These are phyloP conservation scores for Coniophora puteana DNA, from an alignment of 1,284 basidiomycete genomes.

Conservation along the genomic window DNA sequence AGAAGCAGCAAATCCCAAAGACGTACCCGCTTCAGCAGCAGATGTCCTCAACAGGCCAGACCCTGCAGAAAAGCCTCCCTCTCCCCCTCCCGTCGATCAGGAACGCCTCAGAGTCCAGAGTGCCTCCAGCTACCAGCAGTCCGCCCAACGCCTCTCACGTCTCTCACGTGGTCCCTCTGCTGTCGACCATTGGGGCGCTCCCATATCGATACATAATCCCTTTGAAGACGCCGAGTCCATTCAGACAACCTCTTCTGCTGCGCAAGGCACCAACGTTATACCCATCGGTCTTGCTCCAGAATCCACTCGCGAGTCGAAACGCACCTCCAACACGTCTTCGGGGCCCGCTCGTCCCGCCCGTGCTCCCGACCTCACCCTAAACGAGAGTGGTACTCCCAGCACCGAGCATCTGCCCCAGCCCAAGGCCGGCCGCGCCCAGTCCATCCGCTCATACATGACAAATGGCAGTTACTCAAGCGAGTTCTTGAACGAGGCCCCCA, in stretches of 20 bases:
- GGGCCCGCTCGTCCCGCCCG: conserved; percentile 63
- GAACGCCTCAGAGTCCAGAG: conserved; percentile 28
- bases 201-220: conserved; percentile 47
- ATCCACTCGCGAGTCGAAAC: conserved; percentile 22
- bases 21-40: conserved; percentile 68
- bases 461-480: conserved; percentile 73
- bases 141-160: too few species aligned
- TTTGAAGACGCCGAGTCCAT: conserved; percentile 75
- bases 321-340: conserved; percentile 32
- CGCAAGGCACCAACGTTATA: conserved; percentile 78
- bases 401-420: conserved; percentile 42
- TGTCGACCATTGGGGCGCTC: too few species aligned
- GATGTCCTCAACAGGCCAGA: conserved; percentile 75
- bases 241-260: conserved; percentile 64
- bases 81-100: conserved; percentile 12
- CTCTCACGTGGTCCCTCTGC: conserved; percentile 30
- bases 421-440: conserved; percentile 41
- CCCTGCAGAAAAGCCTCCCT: conserved; percentile 60
- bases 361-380: conserved; percentile 55
- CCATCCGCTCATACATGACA: conserved; percentile 62
- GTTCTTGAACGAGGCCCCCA: conserved; percentile 73
- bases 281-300: conserved; percentile 56
- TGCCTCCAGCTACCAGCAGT: too few species aligned
- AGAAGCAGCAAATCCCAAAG: conserved; percentile 47
- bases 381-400: conserved; percentile 60